These are phyloP conservation scores for Mortierella sp. DNA, from an alignment of 371 early-diverging fungal species.

Conservation along the genomic window DNA sequence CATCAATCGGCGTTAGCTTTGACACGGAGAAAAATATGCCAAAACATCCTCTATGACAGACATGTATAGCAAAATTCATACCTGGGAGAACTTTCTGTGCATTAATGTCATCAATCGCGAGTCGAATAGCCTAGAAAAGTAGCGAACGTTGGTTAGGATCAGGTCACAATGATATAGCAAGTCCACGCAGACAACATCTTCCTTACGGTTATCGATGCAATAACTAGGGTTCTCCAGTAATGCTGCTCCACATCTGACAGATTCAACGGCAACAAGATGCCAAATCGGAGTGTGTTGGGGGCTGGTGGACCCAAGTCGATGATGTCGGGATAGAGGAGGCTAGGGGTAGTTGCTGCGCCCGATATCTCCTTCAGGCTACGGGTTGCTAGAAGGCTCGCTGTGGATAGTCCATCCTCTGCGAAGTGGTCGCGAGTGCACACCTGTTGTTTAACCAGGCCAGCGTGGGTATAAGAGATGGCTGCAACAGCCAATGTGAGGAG, in stretches of 20 bases:
- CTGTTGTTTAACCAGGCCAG: too few relatives aligned
- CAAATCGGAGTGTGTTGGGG: conserved; percentile 3
- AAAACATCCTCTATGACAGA: too few relatives aligned
- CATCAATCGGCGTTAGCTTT: neutral
- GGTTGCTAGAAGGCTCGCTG: too few relatives aligned
- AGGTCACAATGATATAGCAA: too few relatives aligned
- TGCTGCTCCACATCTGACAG: neutral
- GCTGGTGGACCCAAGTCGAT: conserved; percentile 13
- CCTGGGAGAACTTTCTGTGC: conserved; percentile 12
- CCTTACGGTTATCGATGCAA: conserved; percentile 6
- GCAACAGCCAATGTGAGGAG: too few relatives aligned
- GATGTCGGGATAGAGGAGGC: conserved; percentile 1
- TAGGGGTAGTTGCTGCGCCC: conserved; percentile 1
- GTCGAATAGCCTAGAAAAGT: conserved; percentile 16
- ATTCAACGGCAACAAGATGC: conserved; percentile 16
- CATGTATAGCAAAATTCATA: neutral
- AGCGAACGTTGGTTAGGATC: neutral
- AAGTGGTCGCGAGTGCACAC: too few relatives aligned
- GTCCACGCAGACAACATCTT: too few relatives aligned
- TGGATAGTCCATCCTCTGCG: too few relatives aligned
- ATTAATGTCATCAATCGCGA: conserved; percentile 15
- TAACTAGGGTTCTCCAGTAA: neutral
- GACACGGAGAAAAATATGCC: too few relatives aligned
- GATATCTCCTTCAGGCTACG: neutral
- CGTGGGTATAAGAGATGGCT: too few relatives aligned